phyloP scores from a whole-genome alignment of 768 basidiomycete species.

The Lepiota venenata region DNA sequence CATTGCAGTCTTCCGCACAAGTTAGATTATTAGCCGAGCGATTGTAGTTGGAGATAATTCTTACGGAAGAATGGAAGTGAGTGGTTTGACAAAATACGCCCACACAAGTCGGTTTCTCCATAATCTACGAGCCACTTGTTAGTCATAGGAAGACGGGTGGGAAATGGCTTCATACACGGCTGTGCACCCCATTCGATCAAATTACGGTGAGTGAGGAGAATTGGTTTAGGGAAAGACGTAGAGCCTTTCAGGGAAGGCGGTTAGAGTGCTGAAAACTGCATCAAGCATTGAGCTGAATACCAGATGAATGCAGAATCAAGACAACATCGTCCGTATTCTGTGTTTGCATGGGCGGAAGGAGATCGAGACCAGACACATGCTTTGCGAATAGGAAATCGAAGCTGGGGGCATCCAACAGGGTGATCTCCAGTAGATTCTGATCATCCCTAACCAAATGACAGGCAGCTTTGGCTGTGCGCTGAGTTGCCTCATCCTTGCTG shows the following conservation, averaged over 20 bases:
- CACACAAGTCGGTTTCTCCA: conserved; percentile 22
- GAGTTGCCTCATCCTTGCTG: conserved; percentile 19
- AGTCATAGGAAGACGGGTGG: neutral
- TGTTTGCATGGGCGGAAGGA: neutral
- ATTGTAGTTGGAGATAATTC: neutral
- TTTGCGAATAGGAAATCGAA: conserved; percentile 7
- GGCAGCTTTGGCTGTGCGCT: conserved; percentile 15
- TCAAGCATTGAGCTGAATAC: conserved; percentile 8
- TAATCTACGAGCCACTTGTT: conserved; percentile 13
- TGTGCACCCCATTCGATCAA: conserved; percentile 14
- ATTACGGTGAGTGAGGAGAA: conserved; percentile 15
- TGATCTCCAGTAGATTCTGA: neutral
- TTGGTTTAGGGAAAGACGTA: conserved; percentile 23
- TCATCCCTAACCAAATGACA: conserved; percentile 3
- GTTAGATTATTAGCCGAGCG: neutral
- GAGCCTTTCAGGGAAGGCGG: conserved; percentile 15
- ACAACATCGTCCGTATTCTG: neutral
- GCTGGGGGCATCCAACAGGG: neutral
- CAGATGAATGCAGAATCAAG: conserved; percentile 22
- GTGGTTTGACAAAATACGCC: conserved; percentile 18
- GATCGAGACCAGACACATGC: neutral
- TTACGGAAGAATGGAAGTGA: conserved; percentile 20
- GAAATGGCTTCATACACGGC: conserved; percentile 13
- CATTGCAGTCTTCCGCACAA: conserved; percentile 16
- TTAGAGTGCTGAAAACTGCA: neutral